These are phyloP conservation scores for Lobulomyces angularis DNA, from an alignment of 192 early-diverging fungal genomes.

Conservation along the genomic window DNA sequence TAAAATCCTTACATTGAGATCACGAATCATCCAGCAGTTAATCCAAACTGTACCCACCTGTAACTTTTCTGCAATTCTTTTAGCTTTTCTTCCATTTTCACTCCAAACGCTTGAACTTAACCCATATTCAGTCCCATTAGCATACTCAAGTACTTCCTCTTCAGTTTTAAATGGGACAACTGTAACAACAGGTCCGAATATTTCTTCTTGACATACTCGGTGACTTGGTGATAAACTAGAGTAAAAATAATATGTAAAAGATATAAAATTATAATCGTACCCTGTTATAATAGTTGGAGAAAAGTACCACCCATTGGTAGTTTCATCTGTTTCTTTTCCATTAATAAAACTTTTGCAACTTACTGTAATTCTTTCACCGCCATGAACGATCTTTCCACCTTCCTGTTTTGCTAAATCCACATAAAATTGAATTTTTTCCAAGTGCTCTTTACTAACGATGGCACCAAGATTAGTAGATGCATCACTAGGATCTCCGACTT, in stretches of 20 bases:
- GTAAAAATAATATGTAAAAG: background rate
- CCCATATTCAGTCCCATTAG: conserved; percentile 64
- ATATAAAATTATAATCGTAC: conserved; percentile 3
- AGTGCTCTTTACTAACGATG: conserved; percentile 54
- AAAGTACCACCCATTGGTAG: conserved; percentile 63
- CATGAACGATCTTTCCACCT: conserved; percentile 15
- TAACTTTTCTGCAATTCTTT: conserved; percentile 46
- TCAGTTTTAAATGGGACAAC: conserved; percentile 60
- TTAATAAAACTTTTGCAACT: conserved; percentile 35
- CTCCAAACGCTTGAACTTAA: conserved; percentile 68
- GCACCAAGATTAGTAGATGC: conserved; percentile 55
- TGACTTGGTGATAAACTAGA: conserved; percentile 18
- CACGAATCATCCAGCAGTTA: conserved; percentile 63
- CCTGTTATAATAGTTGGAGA: conserved; percentile 66
- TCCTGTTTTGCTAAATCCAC: conserved; percentile 41
- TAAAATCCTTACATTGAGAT: no score
- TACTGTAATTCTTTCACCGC: conserved; percentile 44
- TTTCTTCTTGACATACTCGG: conserved; percentile 57
- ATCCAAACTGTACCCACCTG: conserved; percentile 60
- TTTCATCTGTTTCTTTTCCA: conserved; percentile 18
- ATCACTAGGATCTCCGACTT: conserved; percentile 59
- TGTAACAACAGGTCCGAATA: conserved; percentile 77
- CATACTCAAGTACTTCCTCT: conserved; percentile 57
- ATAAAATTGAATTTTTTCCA: conserved; percentile 58
- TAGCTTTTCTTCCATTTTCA: conserved; percentile 37